Base-by-base conservation (phyloP, 73 alveolate species). In the Paramecium biaurelia region DNA sequence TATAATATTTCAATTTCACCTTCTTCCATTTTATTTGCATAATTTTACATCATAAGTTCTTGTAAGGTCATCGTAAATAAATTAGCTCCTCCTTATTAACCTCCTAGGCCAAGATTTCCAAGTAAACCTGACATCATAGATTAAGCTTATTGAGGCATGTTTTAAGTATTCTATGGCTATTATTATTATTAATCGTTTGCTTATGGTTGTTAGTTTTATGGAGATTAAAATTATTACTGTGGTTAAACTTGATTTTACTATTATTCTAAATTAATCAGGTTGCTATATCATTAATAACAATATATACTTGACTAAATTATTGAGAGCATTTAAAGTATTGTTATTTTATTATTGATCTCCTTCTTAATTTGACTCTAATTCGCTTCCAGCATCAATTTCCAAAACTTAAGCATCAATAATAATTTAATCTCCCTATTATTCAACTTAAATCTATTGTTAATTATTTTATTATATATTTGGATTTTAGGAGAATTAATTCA, bases 11-110 rank as follows among this genome's bases (percentile, higher is more conserved):
- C 90, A 43, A 43, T 34, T 26, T 79, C 90, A 11, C 90, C 90
- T 21, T 79, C 90, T 45, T 79, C 90, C 90, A 79, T 79, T 3
- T 21, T 9, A 45, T 79, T 38, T 20, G 90, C 70, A 79, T 79
- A 79, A 23, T 79, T 79, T 45, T 79, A 26, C 72, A 42, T 41
- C 90, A 79, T 79, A 2, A 79, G 30, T 30, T 79, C 90, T 4
- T 26, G 18, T 10, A 79, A 12, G 2, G 90, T 30, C 90, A 79
- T 79, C n/a, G 70, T 41, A 43, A 47, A 41, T 11, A 79, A 20
- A 43, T 41, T 43, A 12, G 47, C 90, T 42, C 90, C 90, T 79
- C 90, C 90, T 41, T 26, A 20, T 43, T 41, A 32, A 38, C 57
- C 57, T 10, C 70, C 76, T 8, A 38, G 1, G n/a, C 86, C 86